These are phyloP conservation scores for cucumber (Cucumis sativus) DNA, from an alignment of 306 rosid species.

Conservation along the genomic window DNA sequence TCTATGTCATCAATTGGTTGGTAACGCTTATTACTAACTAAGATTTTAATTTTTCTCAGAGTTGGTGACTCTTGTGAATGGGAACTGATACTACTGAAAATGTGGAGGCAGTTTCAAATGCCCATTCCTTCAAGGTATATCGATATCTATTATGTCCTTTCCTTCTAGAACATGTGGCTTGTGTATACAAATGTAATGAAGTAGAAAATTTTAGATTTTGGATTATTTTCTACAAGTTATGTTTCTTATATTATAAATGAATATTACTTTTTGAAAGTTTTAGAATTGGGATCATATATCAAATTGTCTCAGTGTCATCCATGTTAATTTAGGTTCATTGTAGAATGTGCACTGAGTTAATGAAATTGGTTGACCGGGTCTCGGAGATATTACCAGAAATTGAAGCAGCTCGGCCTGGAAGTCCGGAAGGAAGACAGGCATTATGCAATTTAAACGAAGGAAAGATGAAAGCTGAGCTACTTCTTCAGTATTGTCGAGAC, in stretches of 20 bases:
- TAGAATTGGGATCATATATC: not conserved
- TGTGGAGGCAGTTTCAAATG: conserved; percentile 22
- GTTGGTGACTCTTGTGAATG: conserved; percentile 33
- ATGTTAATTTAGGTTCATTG: conserved; percentile 47
- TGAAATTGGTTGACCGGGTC: conserved; percentile 36
- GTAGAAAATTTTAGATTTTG: not conserved
- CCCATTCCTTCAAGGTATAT: conserved; percentile 43
- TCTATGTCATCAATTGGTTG: not conserved
- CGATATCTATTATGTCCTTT: conserved; percentile 1
- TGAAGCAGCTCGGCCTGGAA: conserved; percentile 72
- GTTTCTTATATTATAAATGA: not conserved
- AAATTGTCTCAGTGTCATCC: conserved; percentile 6
- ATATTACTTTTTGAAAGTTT: not conserved
- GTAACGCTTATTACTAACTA: not conserved
- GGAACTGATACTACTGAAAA: conserved; percentile 48
- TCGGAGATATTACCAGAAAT: conserved; percentile 44
- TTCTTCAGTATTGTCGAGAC: conserved; percentile 52
- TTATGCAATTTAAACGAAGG: conserved; percentile 36
- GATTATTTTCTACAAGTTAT: not conserved
- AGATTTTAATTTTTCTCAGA: conserved; percentile 14
- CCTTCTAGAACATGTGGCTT: not conserved
- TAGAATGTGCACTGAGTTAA: conserved; percentile 47
- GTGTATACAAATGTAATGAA: not conserved
- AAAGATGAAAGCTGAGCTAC: conserved; percentile 39
- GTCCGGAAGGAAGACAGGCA: conserved; percentile 55